Conservation (phyloP, 805 yeast species). For the Kodamaea kaohsiungensis region DNA sequence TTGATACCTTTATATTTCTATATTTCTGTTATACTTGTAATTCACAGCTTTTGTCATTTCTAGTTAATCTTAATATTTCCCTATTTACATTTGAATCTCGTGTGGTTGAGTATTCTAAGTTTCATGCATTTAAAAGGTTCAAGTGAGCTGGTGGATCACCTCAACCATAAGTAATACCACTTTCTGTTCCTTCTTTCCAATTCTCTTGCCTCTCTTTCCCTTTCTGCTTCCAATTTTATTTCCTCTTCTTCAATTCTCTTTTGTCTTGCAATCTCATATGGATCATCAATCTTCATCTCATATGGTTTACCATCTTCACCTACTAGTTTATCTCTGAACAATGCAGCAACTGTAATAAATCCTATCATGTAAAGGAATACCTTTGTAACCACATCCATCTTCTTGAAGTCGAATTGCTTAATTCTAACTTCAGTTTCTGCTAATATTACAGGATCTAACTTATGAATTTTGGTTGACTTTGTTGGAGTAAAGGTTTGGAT, state of each 20-base stretch:
- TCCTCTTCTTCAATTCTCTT: slow-evolving; percentile 16
- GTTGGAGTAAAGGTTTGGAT: slow-evolving; percentile 36
- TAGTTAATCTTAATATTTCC: no score
- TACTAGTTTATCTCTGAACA: slow-evolving; percentile 54
- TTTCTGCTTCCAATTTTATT: slow-evolving; percentile 11
- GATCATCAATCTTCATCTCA: slow-evolving; percentile 40
- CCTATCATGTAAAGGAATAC: slow-evolving; percentile 50
- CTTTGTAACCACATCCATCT: slow-evolving; percentile 59
- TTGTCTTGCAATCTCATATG: slow-evolving; percentile 31
- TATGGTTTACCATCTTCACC: slow-evolving; percentile 46
- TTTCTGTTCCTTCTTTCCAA: slow-evolving; percentile 17
- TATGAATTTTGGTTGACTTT: slow-evolving; percentile 23
- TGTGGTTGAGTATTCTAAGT: not conserved
- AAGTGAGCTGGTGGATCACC: slow-evolving; percentile 16
- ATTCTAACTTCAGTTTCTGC: slow-evolving; percentile 46
- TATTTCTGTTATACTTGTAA: no score
- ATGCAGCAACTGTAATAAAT: slow-evolving; percentile 50
- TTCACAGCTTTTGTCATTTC: no score
- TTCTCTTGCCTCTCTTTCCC: slow-evolving; percentile 9
- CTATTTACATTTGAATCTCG: no score
- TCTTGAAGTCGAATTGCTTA: slow-evolving; percentile 47
- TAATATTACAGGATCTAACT: slow-evolving; percentile 43
- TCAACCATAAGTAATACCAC: slow-evolving; percentile 58
- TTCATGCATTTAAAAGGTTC: not conserved
- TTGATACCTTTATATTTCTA: no score